Evolutionary conservation across 164 flowering plant genomes (phyloP).

Genomic region (Vitis rupestris): DNA sequence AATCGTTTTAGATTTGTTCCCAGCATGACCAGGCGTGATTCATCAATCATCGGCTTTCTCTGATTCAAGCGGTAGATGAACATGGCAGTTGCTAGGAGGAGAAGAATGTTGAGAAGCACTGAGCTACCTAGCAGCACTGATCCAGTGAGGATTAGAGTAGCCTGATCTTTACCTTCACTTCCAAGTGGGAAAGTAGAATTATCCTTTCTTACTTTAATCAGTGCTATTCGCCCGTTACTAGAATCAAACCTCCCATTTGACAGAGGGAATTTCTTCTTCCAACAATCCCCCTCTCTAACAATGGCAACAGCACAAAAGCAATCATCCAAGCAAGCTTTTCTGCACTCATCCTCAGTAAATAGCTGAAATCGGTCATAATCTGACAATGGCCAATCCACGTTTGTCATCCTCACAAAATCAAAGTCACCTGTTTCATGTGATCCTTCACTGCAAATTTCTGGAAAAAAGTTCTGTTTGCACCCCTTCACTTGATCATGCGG

Average conservation of each 20-base stretch:
- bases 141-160: neutral
- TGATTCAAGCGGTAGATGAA: too few relatives aligned
- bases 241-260: slow-evolving; percentile 16
- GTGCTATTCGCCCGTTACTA: slow-evolving; percentile 2
- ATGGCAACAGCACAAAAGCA: slow-evolving; percentile 38
- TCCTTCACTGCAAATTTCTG: slow-evolving; percentile 17
- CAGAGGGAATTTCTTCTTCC: slow-evolving; percentile 47
- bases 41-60: too few relatives aligned
- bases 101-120: slow-evolving; percentile 4
- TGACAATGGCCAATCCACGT: slow-evolving; percentile 30
- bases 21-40: too few relatives aligned
- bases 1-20: slow-evolving; percentile 8
- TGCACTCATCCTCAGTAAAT: slow-evolving; percentile 24
- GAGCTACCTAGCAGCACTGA: slow-evolving; percentile 22
- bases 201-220: slow-evolving; percentile 22
- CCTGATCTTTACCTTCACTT: too few relatives aligned
- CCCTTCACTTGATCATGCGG: slow-evolving; percentile 13
- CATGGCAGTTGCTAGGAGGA: neutral
- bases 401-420: slow-evolving; percentile 7
- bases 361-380: slow-evolving; percentile 22
- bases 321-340: slow-evolving; percentile 31
- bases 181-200: neutral
- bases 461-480: slow-evolving; percentile 29
- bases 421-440: too few relatives aligned
- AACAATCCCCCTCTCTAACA: slow-evolving; percentile 17